A percentile compares a stretch with the other conserved stretches of the same genome.
Evolutionary conservation across 139 green algal genomes (phyloP).

Genomic region (Mychonastes homosphaera): DNA sequence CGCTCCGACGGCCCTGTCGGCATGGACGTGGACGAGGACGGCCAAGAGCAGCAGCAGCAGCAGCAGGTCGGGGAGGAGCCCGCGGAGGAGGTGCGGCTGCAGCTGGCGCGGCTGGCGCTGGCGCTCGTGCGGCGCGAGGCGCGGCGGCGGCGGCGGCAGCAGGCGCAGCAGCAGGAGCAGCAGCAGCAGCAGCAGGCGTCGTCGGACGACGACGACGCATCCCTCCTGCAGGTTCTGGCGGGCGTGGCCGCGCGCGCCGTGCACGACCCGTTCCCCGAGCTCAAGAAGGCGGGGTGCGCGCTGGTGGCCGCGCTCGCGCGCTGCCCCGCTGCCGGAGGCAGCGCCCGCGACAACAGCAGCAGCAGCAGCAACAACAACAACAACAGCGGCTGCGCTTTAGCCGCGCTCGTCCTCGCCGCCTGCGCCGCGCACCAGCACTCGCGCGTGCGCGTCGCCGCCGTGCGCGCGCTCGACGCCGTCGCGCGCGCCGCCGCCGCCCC

Average conservation of each 20-base stretch:
- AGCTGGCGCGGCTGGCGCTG: conserved; percentile 18
- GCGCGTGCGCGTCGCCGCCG: conserved; percentile 32
- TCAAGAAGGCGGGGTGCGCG: conserved; percentile 50
- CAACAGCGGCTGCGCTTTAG: conserved; percentile 18
- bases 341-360: background rate
- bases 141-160: background rate
- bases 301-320: conserved; percentile 21
- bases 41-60: background rate
- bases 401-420: conserved; percentile 22
- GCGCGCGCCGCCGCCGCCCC: conserved; percentile 22
- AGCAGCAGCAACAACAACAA: conserved; percentile 19
- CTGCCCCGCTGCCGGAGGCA: no score
- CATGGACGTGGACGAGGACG: conserved; percentile 14
- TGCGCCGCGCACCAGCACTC: conserved; percentile 54
- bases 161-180: background rate
- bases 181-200: background rate
- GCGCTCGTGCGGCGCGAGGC: conserved; percentile 8
- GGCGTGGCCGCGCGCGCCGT: conserved; percentile 25
- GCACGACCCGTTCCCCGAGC: conserved; percentile 59
- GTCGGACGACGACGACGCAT: background rate
- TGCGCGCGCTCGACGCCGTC: conserved; percentile 44
- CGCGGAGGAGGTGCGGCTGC: conserved; percentile 49
- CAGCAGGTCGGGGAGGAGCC: conserved; percentile 48
- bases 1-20: conserved; percentile 24
- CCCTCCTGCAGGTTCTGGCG: background rate